Evolutionary conservation across 2,329 filamentous ascomycete species (phyloP), one percentile per base, ranked within the genome.

Genomic region (Ascocoryne sarcoides): DNA sequence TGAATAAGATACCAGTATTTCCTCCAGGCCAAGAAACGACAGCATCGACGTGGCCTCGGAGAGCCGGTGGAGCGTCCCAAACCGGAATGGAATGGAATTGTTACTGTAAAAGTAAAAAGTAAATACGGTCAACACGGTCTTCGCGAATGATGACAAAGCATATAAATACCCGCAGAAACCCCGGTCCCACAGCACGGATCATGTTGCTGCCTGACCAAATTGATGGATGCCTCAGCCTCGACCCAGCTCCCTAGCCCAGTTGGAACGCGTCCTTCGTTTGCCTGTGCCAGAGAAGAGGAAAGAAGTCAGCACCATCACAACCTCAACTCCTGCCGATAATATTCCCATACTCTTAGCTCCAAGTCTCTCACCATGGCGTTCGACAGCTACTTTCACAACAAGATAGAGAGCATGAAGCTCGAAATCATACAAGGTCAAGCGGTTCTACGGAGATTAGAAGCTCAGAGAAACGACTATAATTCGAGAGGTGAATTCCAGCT

Each of bases 391-490:
- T 98, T 94, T 67, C 86, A 92, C 70, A 96, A 96, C 75, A 98
- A 98, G 76, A 96, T 96, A 69, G 92, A 98, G 85, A 82, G 84
- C 65, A 95, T 96, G 85, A 96, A 96, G 83, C 88, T 98, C 65
- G 90, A 98, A 78, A 98, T 98, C 64, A 90, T 98, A 64, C 90
- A 96, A 69, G 90, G 92, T 42, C 92, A 98, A 70, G 90, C 92
- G 42, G 88, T 95, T 43, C 74, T 98, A 48, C 84, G 92, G 55
- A 81, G 92, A 61, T 77, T 98, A 56, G 92, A 98, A 73, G 92
- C 92, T 55, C 93, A 98, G 67, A 82, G 92, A 54, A 98, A 98
- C 62, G 92, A 98, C 68, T 96, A 96, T 76, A 98, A 98, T 72
- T 96, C 92, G 45, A 80, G 92, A 62, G 63, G 63, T 66, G 20